Conservation (phyloP, 23 red algal species). For the Gracilaria gracilis region DNA sequence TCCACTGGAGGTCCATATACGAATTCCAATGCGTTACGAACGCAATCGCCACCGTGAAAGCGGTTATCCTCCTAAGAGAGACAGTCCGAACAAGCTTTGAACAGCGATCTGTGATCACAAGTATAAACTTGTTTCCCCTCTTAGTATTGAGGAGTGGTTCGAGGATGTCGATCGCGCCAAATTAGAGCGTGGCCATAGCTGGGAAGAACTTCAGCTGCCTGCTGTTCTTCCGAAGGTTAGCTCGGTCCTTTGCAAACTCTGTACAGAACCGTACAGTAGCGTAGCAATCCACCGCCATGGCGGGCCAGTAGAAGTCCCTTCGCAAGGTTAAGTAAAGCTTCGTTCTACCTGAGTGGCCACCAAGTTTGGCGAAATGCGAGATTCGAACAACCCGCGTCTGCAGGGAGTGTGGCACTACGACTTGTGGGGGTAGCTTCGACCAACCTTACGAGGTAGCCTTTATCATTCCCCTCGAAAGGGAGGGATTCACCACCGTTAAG, state of each 20-base stretch:
- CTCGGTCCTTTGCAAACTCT: conserved; percentile 1
- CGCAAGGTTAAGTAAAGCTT: too few relatives aligned
- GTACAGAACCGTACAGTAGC: not conserved
- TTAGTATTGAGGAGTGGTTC: not conserved
- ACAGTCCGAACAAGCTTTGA: conserved; percentile 18
- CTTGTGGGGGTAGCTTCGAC: not conserved
- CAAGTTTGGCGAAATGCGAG: not conserved
- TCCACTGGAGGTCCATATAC: too few relatives aligned
- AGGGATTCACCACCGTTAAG: too few relatives aligned
- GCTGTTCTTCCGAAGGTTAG: not conserved
- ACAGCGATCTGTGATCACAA: too few relatives aligned
- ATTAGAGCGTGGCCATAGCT: not conserved
- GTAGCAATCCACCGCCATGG: conserved; percentile 1
- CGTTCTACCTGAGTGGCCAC: too few relatives aligned
- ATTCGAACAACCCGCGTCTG: too few relatives aligned
- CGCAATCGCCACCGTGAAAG: not conserved
- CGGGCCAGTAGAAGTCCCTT: too few relatives aligned
- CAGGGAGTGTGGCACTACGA: not conserved
- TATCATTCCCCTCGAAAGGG: too few relatives aligned
- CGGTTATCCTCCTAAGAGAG: conserved; percentile 7
- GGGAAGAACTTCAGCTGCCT: conserved; percentile 13
- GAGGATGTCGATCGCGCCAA: conserved; percentile 16
- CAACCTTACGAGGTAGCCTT: too few relatives aligned
- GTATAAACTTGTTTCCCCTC: conserved; percentile 2
- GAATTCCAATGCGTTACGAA: conserved; percentile 23